Conservation (phyloP, 2,329 filamentous ascomycete genomes). For the Hypoxylon sp. region DNA sequence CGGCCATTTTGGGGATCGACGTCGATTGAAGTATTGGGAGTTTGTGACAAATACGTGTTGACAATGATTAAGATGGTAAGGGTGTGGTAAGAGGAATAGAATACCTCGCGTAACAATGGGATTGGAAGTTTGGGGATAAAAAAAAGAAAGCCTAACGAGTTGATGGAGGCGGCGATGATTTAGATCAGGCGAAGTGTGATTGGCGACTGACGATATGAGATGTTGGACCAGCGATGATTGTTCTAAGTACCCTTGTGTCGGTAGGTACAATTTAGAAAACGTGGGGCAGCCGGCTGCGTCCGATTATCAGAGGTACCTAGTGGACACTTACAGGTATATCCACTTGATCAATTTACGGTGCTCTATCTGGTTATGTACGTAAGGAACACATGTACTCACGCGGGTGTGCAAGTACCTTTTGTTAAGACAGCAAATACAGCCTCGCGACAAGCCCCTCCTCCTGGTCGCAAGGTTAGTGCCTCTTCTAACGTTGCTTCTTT, state of each 20-base stretch:
- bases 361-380: no score
- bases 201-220: constrained; percentile 25
- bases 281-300: constrained; percentile 29
- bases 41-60: background rate
- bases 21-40: constrained; percentile 29
- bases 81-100: background rate
- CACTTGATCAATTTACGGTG: no score
- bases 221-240: constrained; percentile 2
- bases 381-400: constrained; percentile 4
- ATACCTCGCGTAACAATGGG: background rate
- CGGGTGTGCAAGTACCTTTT: constrained; percentile 11
- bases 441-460: constrained; percentile 30
- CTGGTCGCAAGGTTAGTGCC: constrained; percentile 12
- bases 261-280: constrained; percentile 1
- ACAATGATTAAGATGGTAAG: constrained; percentile 5
- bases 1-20: constrained; percentile 68
- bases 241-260: constrained; percentile 22
- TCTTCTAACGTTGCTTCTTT: constrained; percentile 40
- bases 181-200: constrained; percentile 34
- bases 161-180: constrained; percentile 30
- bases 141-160: constrained; percentile 30
- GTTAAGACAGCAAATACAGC: constrained; percentile 32
- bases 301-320: constrained; percentile 34
- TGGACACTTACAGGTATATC: background rate
- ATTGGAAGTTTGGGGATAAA: background rate